Percentiles rank a stretch among this genome's conserved stretches.
These are phyloP conservation scores for Cystobasidiaceae sp. DNA, from an alignment of 1,284 basidiomycete genomes.

Conservation along the genomic window DNA sequence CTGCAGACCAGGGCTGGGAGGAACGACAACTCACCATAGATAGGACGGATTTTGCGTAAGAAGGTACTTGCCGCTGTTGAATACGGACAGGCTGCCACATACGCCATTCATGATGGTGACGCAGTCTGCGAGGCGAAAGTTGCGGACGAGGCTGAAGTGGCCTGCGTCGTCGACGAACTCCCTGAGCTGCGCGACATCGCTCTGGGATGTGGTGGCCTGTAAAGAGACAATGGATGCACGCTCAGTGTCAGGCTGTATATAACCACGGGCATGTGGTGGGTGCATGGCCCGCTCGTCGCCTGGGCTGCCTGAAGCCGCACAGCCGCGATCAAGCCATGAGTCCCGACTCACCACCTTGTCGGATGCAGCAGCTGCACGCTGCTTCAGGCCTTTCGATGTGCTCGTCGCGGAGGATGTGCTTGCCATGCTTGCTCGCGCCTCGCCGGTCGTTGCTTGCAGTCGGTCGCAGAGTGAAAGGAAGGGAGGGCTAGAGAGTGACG, in stretches of 20 bases:
- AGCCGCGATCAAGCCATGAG: neutral
- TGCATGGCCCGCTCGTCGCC: neutral
- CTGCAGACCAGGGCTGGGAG: neutral
- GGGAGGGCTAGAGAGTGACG: too few species aligned
- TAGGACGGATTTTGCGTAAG: conserved; percentile 72
- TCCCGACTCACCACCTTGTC: neutral
- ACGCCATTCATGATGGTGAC: conserved; percentile 99
- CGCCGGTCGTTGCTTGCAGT: neutral
- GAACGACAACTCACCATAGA: conserved; percentile 55
- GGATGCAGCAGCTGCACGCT: too few species aligned
- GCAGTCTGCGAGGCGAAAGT: conserved; percentile 94
- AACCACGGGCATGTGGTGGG: neutral
- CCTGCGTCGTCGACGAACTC: conserved; percentile 25
- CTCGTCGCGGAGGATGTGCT: neutral
- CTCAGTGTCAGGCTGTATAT: neutral
- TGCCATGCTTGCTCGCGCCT: neutral
- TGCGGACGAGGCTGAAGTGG: conserved; percentile 51
- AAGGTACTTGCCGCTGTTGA: conserved; percentile 84
- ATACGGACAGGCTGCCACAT: conserved; percentile 93
- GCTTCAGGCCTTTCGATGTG: neutral
- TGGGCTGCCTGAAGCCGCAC: neutral
- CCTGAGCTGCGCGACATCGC: neutral
- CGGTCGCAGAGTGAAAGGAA: too few species aligned
- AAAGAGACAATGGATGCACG: neutral
- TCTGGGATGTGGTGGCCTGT: neutral